Evolutionary conservation across 179 eudicot species (phyloP).

Genomic region (Beta macrorhiza): DNA sequence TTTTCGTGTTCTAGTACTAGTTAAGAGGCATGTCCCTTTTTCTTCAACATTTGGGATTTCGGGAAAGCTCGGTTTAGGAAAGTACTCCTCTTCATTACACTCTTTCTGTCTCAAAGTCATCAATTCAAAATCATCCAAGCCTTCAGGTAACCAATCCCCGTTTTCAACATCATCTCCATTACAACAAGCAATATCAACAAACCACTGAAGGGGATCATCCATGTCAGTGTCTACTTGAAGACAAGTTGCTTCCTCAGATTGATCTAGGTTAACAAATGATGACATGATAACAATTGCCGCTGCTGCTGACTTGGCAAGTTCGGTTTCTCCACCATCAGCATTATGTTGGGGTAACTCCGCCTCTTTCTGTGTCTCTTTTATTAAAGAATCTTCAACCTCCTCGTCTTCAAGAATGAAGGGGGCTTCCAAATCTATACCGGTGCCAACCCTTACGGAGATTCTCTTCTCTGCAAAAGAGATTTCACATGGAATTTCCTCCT

Average conservation of each 20-base stretch:
- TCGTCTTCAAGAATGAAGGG: constrained; percentile 50
- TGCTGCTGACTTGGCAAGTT: constrained; percentile 54
- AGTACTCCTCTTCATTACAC: constrained; percentile 62
- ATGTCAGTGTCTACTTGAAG: constrained; percentile 32
- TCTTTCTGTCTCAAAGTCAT: constrained; percentile 59
- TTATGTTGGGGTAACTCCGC: constrained; percentile 20
- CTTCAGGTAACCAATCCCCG: constrained; percentile 23
- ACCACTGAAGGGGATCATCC: constrained; percentile 58
- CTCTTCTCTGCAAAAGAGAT: constrained; percentile 21
- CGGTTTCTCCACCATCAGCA: constrained; percentile 29
- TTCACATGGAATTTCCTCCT: constrained; percentile 53
- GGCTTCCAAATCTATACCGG: constrained; percentile 79
- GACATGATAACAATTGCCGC: constrained; percentile 65
- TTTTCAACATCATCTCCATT: constrained; percentile 28
- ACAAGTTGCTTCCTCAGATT: constrained; percentile 9
- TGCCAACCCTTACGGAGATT: constrained; percentile 27
- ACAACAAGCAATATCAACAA: constrained; percentile 53
- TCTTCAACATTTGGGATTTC: constrained; percentile 41
- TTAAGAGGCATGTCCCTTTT: constrained; percentile 30
- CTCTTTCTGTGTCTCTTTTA: constrained; percentile 27
- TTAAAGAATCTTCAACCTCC: constrained; percentile 37
- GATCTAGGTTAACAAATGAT: constrained; percentile 27
- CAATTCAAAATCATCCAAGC: constrained; percentile 66
- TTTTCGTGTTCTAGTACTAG: constrained; percentile 45
- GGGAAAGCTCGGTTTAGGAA: constrained; percentile 58